Evolutionary conservation across 2,329 filamentous ascomycete genomes (phyloP).

Genomic region (Trichoderma sp.): DNA sequence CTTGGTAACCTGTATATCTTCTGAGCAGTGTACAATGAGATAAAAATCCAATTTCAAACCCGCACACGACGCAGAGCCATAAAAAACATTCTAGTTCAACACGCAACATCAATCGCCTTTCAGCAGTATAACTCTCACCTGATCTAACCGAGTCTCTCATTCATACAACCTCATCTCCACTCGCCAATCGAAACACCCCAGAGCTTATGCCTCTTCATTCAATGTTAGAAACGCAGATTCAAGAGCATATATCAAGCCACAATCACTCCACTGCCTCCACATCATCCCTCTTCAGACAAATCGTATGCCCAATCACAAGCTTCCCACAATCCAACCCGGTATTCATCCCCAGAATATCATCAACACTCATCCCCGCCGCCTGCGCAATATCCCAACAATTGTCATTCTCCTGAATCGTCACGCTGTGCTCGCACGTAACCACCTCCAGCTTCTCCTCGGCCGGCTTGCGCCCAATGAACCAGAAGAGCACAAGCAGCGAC

Average conservation of each 20-base stretch:
- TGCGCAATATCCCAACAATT: constrained; percentile 50
- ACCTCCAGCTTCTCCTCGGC: constrained; percentile 23
- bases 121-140: neutral
- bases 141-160: neutral
- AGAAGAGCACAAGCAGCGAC: constrained; percentile 53
- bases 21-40: neutral
- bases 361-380: neutral
- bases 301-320: neutral
- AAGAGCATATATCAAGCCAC: neutral
- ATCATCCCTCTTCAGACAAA: neutral
- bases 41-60: neutral
- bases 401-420: constrained; percentile 50
- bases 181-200: neutral
- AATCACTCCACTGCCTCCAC: neutral
- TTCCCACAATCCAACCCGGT: neutral
- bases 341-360: neutral
- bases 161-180: neutral
- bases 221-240: neutral
- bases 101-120: neutral
- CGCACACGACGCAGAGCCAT: neutral
- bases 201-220: neutral
- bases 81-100: neutral
- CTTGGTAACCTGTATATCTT: no score
- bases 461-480: constrained; percentile 45
- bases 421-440: constrained; percentile 37